Base-by-base conservation (phyloP, 768 basidiomycete species). In the Macrocybe gigantea region DNA sequence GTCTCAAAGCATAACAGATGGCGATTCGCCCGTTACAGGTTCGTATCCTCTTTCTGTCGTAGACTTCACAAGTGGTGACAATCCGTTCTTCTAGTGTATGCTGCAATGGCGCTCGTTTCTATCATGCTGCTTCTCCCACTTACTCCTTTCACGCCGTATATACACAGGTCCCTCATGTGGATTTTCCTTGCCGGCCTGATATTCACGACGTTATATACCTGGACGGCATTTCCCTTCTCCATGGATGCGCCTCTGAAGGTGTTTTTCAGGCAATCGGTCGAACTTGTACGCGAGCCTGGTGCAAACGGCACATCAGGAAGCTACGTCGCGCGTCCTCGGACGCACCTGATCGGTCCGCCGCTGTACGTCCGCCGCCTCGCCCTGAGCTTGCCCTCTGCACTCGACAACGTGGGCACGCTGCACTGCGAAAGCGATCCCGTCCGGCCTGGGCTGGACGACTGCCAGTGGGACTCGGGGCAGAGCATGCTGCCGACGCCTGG, bases 201-300 rank as follows among this genome's bases (percentile, higher is more conserved):
- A 6, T 38, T 78, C 5, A 74, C 83, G 51, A 41, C 75, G 7
- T 34, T 71, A 6, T 66, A 72, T 9, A 76, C 74, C n/a, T 51
- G 48, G 15, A 48, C 72, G 5, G 66, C 61, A 6, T 80, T 81
- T 64, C 88, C 88, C 0, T 90, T 91, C 68, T 75, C 76, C n/a
- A 63, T 70, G 35, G 61, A 74, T 15, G 62, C 75, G 4, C 88
- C 86, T 0, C 65, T 89, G 56, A 89, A 87, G 52, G 64, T 88
- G 1, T 87, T 72, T 63, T 91, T 89, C 71, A 72, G 73, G 42
- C 88, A 91, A 59, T 68, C 59, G 1, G 67, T 88, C 6, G 22
- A 22, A 22, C 22, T 22, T 22, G 22, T 22, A 22, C 22, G 22
- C 22, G 22, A 22, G 22, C 22, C 22, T 4, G 22, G 22, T 22